Evolutionary conservation across 495 filamentous ascomycete species (phyloP).

Genomic region (Trichoderma asperelloides): DNA sequence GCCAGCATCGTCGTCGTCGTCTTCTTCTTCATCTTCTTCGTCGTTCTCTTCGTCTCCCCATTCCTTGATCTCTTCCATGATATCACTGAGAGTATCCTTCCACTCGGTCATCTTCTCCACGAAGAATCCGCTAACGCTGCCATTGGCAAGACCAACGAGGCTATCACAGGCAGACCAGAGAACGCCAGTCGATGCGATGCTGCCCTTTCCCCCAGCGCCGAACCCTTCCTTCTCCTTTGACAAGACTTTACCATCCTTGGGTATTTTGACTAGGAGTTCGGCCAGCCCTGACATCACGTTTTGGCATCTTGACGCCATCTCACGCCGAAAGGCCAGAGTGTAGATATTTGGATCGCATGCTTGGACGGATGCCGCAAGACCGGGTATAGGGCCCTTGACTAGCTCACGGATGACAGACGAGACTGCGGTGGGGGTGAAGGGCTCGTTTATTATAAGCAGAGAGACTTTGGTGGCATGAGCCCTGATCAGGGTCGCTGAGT

Average conservation of each 20-base stretch:
- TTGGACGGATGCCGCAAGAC: constrained; percentile 58
- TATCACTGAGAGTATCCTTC: constrained; percentile 65
- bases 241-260: constrained; percentile 37
- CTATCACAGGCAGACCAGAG: constrained; percentile 69
- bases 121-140: constrained; percentile 56
- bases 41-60: constrained; percentile 63
- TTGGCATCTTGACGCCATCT: constrained; percentile 39
- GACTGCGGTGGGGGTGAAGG: constrained; percentile 73
- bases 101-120: constrained; percentile 55
- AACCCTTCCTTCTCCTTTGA: constrained; percentile 33
- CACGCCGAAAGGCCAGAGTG: constrained; percentile 48
- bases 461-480: constrained; percentile 82
- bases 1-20: constrained; percentile 27
- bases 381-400: constrained; percentile 56
- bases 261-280: constrained; percentile 34
- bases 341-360: constrained; percentile 49
- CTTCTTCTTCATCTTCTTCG: constrained; percentile 37
- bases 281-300: constrained; percentile 39
- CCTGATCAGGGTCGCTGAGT: constrained; percentile 56
- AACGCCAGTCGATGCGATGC: constrained; percentile 49
- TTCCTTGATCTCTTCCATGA: constrained; percentile 72
- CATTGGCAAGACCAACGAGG: constrained; percentile 47
- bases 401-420: constrained; percentile 55
- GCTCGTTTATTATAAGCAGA: constrained; percentile 71
- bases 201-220: constrained; percentile 35